These are phyloP conservation scores for Ceratocystis diversiconidia DNA, from an alignment of 2,329 filamentous ascomycete species.

Conservation along the genomic window DNA sequence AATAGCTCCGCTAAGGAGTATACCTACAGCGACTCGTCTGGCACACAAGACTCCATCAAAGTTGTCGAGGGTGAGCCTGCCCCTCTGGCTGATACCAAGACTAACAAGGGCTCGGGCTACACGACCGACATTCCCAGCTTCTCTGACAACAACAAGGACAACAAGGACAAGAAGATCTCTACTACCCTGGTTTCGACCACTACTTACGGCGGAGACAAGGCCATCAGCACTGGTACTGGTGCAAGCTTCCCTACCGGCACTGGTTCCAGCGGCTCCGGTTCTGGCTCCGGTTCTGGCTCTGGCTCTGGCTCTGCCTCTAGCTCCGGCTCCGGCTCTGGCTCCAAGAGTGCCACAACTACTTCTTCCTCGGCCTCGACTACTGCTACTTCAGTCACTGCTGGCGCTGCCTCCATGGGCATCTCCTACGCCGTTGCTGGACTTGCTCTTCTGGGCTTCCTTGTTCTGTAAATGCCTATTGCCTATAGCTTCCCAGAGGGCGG, in stretches of 20 bases:
- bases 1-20: slow-evolving; percentile 33
- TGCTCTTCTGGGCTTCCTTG: slow-evolving; percentile 13
- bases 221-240: slow-evolving; percentile 5
- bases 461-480: slow-evolving; percentile 8
- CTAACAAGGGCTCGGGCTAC: slow-evolving; percentile 15
- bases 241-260: not conserved
- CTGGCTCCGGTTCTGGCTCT: not conserved
- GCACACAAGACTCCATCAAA: slow-evolving; percentile 38
- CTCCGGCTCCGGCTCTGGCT: not conserved
- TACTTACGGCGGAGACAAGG: not conserved
- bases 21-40: slow-evolving; percentile 36
- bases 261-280: not conserved
- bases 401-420: slow-evolving; percentile 3
- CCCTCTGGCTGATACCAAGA: not conserved
- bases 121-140: slow-evolving; percentile 21
- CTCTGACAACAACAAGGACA: not conserved
- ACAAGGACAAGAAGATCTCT: not conserved
- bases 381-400: not conserved
- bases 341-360: not conserved
- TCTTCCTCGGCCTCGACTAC: not conserved
- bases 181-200: not conserved
- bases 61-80: slow-evolving; percentile 29
- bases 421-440: slow-evolving; percentile 14
- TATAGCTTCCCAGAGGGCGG: not conserved
- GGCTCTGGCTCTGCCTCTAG: not conserved